These are phyloP conservation scores for Ambrosia hybrid DNA, from an alignment of 140 eudicot genomes.

Conservation along the genomic window DNA sequence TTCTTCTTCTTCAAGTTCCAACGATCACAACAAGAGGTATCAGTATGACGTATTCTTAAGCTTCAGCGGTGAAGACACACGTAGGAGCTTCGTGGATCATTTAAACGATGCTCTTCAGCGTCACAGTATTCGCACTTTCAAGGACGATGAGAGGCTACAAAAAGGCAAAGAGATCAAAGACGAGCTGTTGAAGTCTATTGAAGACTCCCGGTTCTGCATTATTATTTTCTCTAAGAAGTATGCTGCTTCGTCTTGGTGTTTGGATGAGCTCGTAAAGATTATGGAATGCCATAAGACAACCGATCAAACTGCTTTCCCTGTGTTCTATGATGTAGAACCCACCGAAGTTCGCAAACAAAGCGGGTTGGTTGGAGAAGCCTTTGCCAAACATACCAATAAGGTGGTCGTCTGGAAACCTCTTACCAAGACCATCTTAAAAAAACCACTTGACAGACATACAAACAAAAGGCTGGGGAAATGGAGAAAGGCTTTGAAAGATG, in stretches of 20 bases:
- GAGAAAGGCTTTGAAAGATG: not conserved
- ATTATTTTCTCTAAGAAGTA: not conserved
- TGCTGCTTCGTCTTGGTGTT: not conserved
- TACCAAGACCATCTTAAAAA: not conserved
- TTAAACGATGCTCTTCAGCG: not conserved
- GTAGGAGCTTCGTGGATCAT: not conserved
- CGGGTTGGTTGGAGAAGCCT: not conserved
- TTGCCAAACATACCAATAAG: not conserved
- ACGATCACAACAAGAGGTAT: not conserved
- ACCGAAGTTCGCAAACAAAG: not conserved
- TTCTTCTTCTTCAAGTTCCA: not conserved
- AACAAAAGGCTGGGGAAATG: not conserved
- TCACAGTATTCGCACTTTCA: not conserved
- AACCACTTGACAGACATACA: not conserved
- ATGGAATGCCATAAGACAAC: not conserved
- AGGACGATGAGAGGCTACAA: not conserved
- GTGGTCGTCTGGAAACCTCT: not conserved
- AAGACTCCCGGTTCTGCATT: not conserved
- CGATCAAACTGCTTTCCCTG: not conserved
- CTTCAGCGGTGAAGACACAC: not conserved
- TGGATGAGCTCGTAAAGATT: not conserved
- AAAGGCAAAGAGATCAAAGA: not conserved
- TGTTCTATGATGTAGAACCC: not conserved
- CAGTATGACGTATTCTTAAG: not conserved
- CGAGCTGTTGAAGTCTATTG: not conserved